Evolutionary conservation across 306 rosid species (phyloP).

Genomic region (Senna tora): DNA sequence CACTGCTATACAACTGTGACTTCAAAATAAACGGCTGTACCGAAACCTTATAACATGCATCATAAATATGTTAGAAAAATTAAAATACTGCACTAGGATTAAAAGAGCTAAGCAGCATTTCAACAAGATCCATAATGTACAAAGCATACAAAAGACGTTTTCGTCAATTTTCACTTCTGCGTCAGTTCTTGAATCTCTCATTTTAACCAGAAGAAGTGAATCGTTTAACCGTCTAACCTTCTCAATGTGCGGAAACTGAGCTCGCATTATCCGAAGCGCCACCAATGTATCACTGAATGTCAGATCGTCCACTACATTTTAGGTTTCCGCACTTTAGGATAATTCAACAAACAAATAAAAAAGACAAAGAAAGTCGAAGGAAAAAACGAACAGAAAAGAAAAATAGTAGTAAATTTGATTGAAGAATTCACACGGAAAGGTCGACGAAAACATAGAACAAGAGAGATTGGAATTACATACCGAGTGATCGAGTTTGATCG

Average conservation of each 20-base stretch:
- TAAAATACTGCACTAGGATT: background rate
- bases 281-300: conserved; percentile 76
- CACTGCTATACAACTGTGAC: conserved; percentile 92
- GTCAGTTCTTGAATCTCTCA: background rate
- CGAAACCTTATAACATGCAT: conserved; percentile 58
- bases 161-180: background rate
- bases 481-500: conserved; percentile 41
- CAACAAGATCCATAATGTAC: background rate
- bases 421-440: background rate
- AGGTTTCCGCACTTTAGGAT: background rate
- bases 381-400: too few relatives aligned
- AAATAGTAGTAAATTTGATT: background rate
- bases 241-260: conserved; percentile 72
- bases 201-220: background rate
- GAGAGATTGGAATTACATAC: conserved; percentile 19
- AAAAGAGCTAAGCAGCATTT: background rate
- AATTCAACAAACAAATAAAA: conserved; percentile 3
- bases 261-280: conserved; percentile 92
- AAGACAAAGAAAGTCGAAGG: background rate
- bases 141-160: background rate
- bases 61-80: conserved; percentile 13
- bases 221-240: conserved; percentile 48
- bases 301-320: conserved; percentile 73
- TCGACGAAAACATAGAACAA: background rate
- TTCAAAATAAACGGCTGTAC: conserved; percentile 77